Evolutionary conservation across 257 asterid genomes (phyloP).

Genomic region (Coffea eugenioides): DNA sequence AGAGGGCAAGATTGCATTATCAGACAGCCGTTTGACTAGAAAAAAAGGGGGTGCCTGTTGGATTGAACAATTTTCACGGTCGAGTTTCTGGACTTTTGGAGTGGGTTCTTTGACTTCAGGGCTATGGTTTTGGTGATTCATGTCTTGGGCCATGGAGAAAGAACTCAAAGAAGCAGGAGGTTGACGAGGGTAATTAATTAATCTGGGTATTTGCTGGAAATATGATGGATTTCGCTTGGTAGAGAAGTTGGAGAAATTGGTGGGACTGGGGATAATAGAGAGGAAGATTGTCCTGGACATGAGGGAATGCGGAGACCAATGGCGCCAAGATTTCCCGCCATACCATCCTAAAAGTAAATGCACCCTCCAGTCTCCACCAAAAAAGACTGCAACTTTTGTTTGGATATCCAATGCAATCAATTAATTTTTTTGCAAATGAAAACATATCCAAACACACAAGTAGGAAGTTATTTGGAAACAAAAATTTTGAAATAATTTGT

Average conservation of each 20-base stretch:
- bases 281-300: neutral
- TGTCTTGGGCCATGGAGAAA: slow-evolving; percentile 13
- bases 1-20: slow-evolving; percentile 38
- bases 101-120: slow-evolving; percentile 31
- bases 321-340: slow-evolving; percentile 59
- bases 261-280: slow-evolving; percentile 13
- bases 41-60: slow-evolving; percentile 21
- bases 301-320: neutral
- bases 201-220: too few species aligned
- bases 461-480: too few species aligned
- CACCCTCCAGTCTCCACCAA: too few species aligned
- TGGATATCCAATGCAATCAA: too few species aligned
- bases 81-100: slow-evolving; percentile 29
- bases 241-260: neutral
- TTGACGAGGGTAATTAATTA: neutral
- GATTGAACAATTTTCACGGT: slow-evolving; percentile 14
- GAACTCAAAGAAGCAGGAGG: too few species aligned
- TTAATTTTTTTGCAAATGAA: too few species aligned
- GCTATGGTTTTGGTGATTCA: slow-evolving; percentile 7
- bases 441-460: too few species aligned
- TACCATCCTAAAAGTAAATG: neutral
- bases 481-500: too few species aligned
- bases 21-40: slow-evolving; percentile 42
- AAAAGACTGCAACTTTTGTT: too few species aligned
- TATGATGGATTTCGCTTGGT: too few species aligned